Base-by-base conservation (phyloP, 805 yeast species). In the Ogataea polymorpha region DNA sequence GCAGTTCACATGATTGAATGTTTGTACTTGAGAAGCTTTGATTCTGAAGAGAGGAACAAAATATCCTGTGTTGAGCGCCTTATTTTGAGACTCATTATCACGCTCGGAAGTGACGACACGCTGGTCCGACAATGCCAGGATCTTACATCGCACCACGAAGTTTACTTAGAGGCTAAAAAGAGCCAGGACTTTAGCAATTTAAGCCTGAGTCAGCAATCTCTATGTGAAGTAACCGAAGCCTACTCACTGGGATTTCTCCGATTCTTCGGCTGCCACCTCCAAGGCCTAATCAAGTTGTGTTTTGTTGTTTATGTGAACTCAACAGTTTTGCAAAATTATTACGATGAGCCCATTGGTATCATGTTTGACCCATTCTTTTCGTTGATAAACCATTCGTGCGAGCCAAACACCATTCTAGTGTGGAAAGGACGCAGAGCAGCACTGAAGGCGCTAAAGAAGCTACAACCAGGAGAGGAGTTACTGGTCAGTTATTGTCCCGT, bases 381-480 rank as follows among this genome's bases (percentile, higher is more conserved):
- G 10, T 44, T 68, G 33, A 61, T 67, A 15, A 70, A 69, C 37
- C 74, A 69, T 51, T 63, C 70, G 6, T 70, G 74, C 47, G 46
- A 53, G 5, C 72, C 73, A 5, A 68, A 68, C 41, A 48, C 60
- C 23, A 37, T 54, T 7, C 33, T 58, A 6, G 40, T 53, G 14
- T 61, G 53, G 53, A 40, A 53, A 18, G 48, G 50, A 6, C 40
- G 48, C 8, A 41, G 39, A 21, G 45, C 55, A 6, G 23, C 35
- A 1, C 15, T 66, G n/a, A 43, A 46, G 7, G 53, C 61, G 9
- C 40, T 55, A 5, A 37, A 42, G 8, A 35, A 44, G 3, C 44
- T 68, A 10, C 32, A 32, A 2, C 29, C 43, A 2, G 55, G 53
- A 9, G 55, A 56, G 13, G 66, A 67, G 33, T 30, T 68, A 2